Evolutionary conservation across 306 rosid genomes (phyloP).

Genomic region (Dalbergia cochinchinensis): DNA sequence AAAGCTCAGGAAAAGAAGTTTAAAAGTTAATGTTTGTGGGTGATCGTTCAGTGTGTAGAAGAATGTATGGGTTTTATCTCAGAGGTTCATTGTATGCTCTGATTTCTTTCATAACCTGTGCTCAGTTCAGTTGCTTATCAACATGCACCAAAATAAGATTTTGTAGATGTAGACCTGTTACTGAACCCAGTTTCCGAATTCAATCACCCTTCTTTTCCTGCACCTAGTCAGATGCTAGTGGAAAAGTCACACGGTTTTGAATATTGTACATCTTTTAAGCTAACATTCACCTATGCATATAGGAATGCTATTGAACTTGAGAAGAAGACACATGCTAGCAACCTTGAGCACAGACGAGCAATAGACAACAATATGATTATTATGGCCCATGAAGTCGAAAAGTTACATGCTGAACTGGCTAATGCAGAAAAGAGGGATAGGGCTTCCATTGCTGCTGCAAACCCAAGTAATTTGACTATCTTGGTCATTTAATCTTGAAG

Average conservation of each 20-base stretch:
- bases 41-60: constrained; percentile 23
- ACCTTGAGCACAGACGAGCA: constrained; percentile 65
- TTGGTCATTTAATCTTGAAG: neutral
- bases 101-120: constrained; percentile 31
- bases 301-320: constrained; percentile 90
- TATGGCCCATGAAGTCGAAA: constrained; percentile 79
- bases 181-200: constrained; percentile 14
- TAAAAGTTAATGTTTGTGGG: neutral
- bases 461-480: constrained; percentile 62
- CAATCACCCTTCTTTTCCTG: constrained; percentile 20
- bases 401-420: constrained; percentile 79
- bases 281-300: constrained; percentile 39
- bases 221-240: constrained; percentile 16
- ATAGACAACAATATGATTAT: constrained; percentile 71
- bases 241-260: constrained; percentile 12
- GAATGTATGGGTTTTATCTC: constrained; percentile 12
- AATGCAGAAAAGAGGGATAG: constrained; percentile 82
- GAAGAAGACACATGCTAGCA: constrained; percentile 68
- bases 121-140: neutral
- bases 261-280: constrained; percentile 8
- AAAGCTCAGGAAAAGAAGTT: neutral
- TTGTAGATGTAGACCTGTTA: neutral
- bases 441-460: constrained; percentile 65
- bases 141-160: neutral
- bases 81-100: neutral